Conservation (phyloP, 163 green algal genomes). For the Scenedesmus sp. region DNA sequence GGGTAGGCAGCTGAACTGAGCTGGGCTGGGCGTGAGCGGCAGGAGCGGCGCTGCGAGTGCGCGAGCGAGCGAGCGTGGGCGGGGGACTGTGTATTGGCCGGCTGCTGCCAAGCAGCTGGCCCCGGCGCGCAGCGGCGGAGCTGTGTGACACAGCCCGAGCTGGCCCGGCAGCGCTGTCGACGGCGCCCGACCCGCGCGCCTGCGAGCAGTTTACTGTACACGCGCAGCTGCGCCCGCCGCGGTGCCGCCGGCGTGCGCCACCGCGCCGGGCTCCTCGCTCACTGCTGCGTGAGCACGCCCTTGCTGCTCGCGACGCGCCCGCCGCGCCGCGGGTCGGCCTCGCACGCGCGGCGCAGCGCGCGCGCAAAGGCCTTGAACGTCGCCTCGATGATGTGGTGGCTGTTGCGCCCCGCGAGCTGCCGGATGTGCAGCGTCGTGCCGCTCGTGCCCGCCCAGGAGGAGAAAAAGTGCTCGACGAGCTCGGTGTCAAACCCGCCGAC, state of each 20-base stretch:
- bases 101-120: too few species aligned
- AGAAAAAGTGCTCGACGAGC: constrained; percentile 98
- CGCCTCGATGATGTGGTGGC: constrained; percentile 98
- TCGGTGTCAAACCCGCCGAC: constrained; percentile 96
- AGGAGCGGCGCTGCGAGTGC: too few species aligned
- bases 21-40: not conserved
- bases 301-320: constrained; percentile 92
- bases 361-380: constrained; percentile 99
- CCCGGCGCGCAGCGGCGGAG: too few species aligned
- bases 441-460: constrained; percentile 92
- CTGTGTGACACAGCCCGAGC: too few species aligned
- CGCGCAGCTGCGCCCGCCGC: too few species aligned
- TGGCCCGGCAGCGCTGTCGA: too few species aligned
- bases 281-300: constrained; percentile 94
- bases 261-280: too few species aligned
- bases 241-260: too few species aligned
- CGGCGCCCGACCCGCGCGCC: too few species aligned
- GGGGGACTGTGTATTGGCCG: too few species aligned
- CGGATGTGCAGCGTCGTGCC: constrained; percentile 98
- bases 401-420: constrained; percentile 92
- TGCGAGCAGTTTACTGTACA: too few species aligned
- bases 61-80: too few species aligned
- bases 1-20: not conserved
- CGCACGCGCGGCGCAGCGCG: constrained; percentile 85
- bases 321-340: constrained; percentile 84